These are phyloP conservation scores for Onygenales sp. DNA, from an alignment of 2,329 filamentous ascomycete species.

Conservation along the genomic window DNA sequence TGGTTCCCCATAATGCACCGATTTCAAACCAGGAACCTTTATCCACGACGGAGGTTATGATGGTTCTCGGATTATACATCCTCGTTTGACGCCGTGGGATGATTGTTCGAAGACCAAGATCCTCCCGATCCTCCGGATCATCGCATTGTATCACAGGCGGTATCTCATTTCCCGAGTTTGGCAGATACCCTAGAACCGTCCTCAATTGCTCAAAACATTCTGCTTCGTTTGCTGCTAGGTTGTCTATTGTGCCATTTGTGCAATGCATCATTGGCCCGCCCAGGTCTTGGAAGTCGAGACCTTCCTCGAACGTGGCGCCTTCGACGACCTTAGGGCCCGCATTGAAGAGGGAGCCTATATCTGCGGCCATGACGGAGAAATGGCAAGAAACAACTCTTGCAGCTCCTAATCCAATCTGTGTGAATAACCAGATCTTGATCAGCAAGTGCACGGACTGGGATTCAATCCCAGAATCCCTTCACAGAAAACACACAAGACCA, in stretches of 20 bases:
- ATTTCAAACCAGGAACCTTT: constrained; percentile 53
- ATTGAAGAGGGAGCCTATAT: constrained; percentile 54
- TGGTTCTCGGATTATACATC: constrained; percentile 51
- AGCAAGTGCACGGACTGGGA: background rate
- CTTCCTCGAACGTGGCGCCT: constrained; percentile 56
- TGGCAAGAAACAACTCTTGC: constrained; percentile 53
- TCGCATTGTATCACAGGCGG: constrained; percentile 40
- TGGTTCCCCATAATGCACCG: constrained; percentile 52
- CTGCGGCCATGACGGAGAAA: constrained; percentile 57
- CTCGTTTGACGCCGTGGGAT: constrained; percentile 49
- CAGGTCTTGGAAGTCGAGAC: constrained; percentile 47
- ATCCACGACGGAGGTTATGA: constrained; percentile 51
- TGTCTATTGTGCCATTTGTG: constrained; percentile 58
- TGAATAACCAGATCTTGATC: background rate
- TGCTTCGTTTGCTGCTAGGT: constrained; percentile 50
- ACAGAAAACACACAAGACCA: too few relatives aligned
- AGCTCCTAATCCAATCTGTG: constrained; percentile 50
- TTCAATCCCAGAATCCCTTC: background rate
- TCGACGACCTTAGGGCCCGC: constrained; percentile 55
- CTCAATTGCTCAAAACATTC: constrained; percentile 54
- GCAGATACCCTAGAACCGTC: constrained; percentile 48
- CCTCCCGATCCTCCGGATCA: constrained; percentile 43
- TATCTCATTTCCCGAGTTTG: constrained; percentile 46
- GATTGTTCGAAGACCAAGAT: constrained; percentile 43
- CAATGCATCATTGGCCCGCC: constrained; percentile 54